Conservation (phyloP, 306 rosid species). For the Malus fusca region DNA sequence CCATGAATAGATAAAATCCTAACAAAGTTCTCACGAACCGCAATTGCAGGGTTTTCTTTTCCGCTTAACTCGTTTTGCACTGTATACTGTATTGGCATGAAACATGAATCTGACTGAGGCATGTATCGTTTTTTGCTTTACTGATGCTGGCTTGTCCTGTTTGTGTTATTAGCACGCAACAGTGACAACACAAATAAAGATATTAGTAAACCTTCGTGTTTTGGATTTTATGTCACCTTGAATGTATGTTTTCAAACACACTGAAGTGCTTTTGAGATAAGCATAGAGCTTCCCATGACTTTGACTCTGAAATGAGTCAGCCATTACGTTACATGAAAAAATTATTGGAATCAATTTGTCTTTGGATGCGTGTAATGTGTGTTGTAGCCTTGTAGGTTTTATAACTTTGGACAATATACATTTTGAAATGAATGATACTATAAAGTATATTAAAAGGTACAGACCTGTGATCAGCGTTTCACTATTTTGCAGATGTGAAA, state of each 20-base stretch:
- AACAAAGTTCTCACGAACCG: neutral
- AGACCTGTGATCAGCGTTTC: neutral
- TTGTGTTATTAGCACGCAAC: neutral
- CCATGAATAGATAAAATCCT: neutral
- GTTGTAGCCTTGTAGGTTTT: neutral
- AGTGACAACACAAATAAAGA: neutral
- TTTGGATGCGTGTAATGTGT: neutral
- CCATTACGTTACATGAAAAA: neutral
- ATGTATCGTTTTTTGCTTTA: neutral
- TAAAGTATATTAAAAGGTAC: neutral
- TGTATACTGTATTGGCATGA: neutral
- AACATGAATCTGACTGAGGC: neutral
- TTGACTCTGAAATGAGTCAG: neutral
- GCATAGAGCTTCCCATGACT: neutral
- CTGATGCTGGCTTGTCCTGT: neutral
- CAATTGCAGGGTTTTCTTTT: neutral
- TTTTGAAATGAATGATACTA: neutral
- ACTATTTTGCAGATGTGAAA: conserved; percentile 59
- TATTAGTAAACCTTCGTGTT: neutral
- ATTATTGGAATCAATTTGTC: neutral
- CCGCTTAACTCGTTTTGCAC: neutral
- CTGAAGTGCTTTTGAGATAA: neutral
- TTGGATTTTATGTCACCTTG: neutral
- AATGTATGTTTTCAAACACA: neutral
- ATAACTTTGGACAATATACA: neutral